A percentile compares a stretch with the other conserved stretches of the same genome.
Evolutionary conservation across 2,329 filamentous ascomycete genomes (phyloP).

Genomic region (Verticillium longisporum): DNA sequence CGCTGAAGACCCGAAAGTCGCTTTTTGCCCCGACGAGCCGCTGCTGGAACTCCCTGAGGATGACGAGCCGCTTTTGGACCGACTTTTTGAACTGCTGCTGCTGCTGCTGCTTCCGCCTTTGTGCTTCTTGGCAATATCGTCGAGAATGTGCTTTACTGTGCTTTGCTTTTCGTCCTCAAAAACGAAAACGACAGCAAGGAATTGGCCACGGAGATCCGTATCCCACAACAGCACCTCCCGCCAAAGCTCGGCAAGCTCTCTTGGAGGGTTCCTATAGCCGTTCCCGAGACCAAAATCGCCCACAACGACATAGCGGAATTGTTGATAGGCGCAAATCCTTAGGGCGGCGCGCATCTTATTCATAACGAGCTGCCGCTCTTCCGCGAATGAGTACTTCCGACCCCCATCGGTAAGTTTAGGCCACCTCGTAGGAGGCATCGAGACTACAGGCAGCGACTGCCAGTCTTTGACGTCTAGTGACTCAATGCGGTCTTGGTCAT

Average conservation of each 20-base stretch:
- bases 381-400: conserved; percentile 63
- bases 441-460: conserved; percentile 62
- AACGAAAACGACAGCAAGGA: conserved; percentile 55
- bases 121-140: conserved; percentile 48
- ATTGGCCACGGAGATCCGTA: conserved; percentile 54
- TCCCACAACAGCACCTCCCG: conserved; percentile 58
- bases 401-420: conserved; percentile 65
- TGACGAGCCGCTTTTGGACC: conserved; percentile 22
- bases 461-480: conserved; percentile 44
- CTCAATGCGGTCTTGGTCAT: conserved; percentile 60
- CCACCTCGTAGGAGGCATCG: conserved; percentile 63
- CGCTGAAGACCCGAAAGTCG: conserved; percentile 47
- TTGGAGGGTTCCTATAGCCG: conserved; percentile 56
- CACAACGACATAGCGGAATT: conserved; percentile 51
- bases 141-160: conserved; percentile 44
- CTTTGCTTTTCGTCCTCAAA: conserved; percentile 53
- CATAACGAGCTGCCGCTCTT: conserved; percentile 64
- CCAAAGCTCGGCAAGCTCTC: conserved; percentile 60
- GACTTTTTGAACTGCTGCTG: conserved; percentile 22
- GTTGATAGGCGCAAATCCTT: conserved; percentile 58
- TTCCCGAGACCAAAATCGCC: conserved; percentile 61
- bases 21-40: conserved; percentile 18
- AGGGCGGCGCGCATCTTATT: conserved; percentile 68
- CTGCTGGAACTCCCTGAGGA: conserved; percentile 14
- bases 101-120: conserved; percentile 15